Evolutionary conservation across 208 protist genomes (phyloP).

Genomic region (Leishmania turanica): DNA sequence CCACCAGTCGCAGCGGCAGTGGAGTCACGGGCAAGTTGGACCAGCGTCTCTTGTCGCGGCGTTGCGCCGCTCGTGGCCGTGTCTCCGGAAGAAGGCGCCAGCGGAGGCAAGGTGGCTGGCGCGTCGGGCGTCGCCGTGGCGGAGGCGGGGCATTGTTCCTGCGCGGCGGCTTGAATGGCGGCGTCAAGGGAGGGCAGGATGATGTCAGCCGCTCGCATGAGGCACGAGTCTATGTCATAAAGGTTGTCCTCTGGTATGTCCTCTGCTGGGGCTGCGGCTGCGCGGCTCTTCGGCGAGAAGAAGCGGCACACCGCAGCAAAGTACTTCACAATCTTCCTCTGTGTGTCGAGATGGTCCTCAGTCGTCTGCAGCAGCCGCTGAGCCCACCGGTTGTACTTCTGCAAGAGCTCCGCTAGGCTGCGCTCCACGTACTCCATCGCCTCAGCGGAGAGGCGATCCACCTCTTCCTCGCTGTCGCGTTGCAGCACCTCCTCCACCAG

Average conservation of each 20-base stretch:
- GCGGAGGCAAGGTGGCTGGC: neutral
- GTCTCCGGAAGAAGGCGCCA: neutral
- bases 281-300: conserved; percentile 36
- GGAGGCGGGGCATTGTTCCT: conserved; percentile 6
- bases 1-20: conserved; percentile 9
- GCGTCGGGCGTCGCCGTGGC: neutral
- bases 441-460: conserved; percentile 1
- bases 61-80: neutral
- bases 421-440: conserved; percentile 49
- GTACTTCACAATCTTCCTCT: conserved; percentile 85
- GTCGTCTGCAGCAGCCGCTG: conserved; percentile 72
- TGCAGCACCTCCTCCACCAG: conserved; percentile 63
- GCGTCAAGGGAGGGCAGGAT: conserved; percentile 79
- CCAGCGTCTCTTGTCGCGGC: conserved; percentile 35
- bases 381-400: conserved; percentile 86
- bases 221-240: conserved; percentile 79
- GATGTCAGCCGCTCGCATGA: conserved; percentile 73
- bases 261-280: neutral
- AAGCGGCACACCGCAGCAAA: conserved; percentile 74
- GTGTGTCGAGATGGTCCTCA: conserved; percentile 83
- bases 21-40: conserved; percentile 36
- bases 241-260: conserved; percentile 62
- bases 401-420: conserved; percentile 69
- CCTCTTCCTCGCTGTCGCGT: conserved; percentile 4
- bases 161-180: conserved; percentile 35